Evolutionary conservation across 345 rosid genomes (phyloP).

Genomic region (Aquilaria yunnanensis): DNA sequence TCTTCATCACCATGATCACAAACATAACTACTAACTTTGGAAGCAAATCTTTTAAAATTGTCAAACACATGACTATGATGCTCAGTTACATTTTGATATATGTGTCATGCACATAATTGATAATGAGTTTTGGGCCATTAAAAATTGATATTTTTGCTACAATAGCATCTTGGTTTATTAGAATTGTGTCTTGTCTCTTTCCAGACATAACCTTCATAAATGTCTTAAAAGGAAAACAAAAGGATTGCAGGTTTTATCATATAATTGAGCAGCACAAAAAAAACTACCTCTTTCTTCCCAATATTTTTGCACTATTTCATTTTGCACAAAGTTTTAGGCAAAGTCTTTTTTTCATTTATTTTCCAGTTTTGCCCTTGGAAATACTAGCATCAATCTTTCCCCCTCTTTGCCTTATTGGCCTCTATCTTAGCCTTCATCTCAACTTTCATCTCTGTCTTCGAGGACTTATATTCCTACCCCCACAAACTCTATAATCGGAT

Average conservation of each 20-base stretch:
- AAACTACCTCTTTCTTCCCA: background rate
- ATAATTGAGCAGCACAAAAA: constrained; percentile 30
- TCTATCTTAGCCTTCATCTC: no score
- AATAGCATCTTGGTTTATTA: constrained; percentile 24
- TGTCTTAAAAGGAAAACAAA: constrained; percentile 30
- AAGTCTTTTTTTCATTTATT: no score
- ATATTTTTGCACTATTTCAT: no score
- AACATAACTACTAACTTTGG: constrained; percentile 24
- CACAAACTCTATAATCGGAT: no score
- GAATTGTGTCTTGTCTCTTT: constrained; percentile 15
- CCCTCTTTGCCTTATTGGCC: no score
- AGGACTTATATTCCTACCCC: no score
- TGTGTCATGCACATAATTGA: constrained; percentile 30
- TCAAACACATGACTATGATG: constrained; percentile 23
- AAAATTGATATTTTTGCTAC: constrained; percentile 15
- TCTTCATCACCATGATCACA: constrained; percentile 25
- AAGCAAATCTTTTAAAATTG: constrained; percentile 17
- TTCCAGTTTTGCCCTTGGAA: no score
- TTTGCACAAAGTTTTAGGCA: no score
- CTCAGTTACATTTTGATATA: constrained; percentile 23
- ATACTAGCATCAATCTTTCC: no score
- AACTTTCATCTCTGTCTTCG: no score
- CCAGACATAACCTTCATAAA: constrained; percentile 27
- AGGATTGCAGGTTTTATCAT: constrained; percentile 26
- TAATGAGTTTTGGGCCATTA: constrained; percentile 19